Evolutionary conservation across 441 rosid genomes (phyloP), one percentile per base, ranked within the genome.

Genomic region (Adansonia grandidieri): DNA sequence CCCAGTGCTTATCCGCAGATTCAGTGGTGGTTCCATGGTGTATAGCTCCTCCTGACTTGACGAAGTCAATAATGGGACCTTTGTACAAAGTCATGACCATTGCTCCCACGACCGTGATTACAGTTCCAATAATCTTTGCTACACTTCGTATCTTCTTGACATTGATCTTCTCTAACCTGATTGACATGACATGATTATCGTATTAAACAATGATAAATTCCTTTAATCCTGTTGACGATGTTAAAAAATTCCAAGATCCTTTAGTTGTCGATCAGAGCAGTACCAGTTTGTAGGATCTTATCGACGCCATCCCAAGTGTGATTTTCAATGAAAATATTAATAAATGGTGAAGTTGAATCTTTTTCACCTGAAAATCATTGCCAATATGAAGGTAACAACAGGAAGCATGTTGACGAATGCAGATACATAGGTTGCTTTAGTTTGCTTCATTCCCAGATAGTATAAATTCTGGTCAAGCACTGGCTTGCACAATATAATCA

Each of bases 61-160:
- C 68, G 47, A 95, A 85, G 53, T 93, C 85, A 71, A 96, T n/a
- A 54, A 90, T 83, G 19, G 98, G 99, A 74, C 99, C 99, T 84
- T 89, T 93, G 89, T 91, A 92, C 68, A 96, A 81, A 45, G 99
- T 93, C 99, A 96, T 96, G 42, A 93, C 91, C 95, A 92, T 89
- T 42, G 98, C 98, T 76, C 99, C 98, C 0, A 80, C 61, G 14
- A 93, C 95, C 2, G 97, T 93, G 28, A 96, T 85, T 5, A 66
- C 86, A 1, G 99, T 96, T 76, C 99, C 99, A 2, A 90, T 56
- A 9, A 93, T 85, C 84, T 96, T 96, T 2, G 98, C 97, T 61
- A 89, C 48, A 85, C 97, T 92, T 44, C 78, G 87, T 51, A 86
- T 56, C 78, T 87, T 93, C 88, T 86, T 93, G 22, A 87, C 42